Evolutionary conservation across 2,329 filamentous ascomycete genomes (phyloP).

Genomic region (Paecilomyces sp.): DNA sequence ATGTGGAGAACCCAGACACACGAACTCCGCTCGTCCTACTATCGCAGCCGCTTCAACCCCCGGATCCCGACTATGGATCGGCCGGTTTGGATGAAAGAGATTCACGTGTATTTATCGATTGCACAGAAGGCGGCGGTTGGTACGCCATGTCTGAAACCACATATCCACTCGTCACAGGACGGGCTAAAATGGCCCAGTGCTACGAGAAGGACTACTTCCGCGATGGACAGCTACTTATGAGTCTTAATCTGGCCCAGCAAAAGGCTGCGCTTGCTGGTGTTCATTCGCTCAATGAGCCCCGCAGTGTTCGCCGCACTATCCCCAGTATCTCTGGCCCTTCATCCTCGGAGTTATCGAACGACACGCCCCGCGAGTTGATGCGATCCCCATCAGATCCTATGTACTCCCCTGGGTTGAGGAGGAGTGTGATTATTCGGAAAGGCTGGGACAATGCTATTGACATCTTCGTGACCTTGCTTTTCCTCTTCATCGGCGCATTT

Average conservation of each 20-base stretch:
- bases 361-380: constrained; percentile 29
- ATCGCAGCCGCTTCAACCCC: constrained; percentile 70
- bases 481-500: constrained; percentile 34
- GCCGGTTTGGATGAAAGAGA: constrained; percentile 43
- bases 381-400: constrained; percentile 29
- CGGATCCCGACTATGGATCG: constrained; percentile 33
- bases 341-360: constrained; percentile 26
- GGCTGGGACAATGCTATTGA: constrained; percentile 39
- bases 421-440: constrained; percentile 39
- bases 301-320: constrained; percentile 29
- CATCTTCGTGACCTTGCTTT: constrained; percentile 35
- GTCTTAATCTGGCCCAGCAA: constrained; percentile 40
- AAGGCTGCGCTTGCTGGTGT: constrained; percentile 63
- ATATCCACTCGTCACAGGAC: constrained; percentile 78
- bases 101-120: constrained; percentile 74
- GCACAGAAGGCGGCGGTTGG: constrained; percentile 80
- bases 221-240: constrained; percentile 29
- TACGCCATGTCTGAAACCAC: constrained; percentile 82
- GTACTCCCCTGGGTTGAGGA: constrained; percentile 30
- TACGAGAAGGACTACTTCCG: constrained; percentile 46
- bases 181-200: constrained; percentile 51
- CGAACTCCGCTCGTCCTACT: constrained; percentile 69
- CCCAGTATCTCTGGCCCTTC: constrained; percentile 38
- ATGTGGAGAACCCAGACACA: constrained; percentile 55
- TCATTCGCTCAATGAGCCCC: constrained; percentile 52